Evolutionary conservation across 2,329 filamentous ascomycete genomes (phyloP), one percentile per base, ranked within the genome.

Genomic region (Apiospora marii): DNA sequence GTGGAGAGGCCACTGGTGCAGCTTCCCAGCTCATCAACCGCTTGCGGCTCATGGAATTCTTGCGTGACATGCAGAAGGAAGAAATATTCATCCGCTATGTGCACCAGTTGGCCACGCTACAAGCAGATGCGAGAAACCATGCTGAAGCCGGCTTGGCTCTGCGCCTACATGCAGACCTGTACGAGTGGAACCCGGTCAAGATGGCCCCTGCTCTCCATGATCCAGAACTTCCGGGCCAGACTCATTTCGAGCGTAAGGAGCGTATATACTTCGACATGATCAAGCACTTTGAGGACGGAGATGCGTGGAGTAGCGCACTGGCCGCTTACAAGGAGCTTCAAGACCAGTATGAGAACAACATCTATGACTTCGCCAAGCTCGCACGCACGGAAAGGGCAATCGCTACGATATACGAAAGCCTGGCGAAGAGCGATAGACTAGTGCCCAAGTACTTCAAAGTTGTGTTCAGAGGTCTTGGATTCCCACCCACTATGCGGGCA

Each of bases 81-180:
- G 95, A 98, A 78, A 98, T 98, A 72, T 98, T 98, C 82, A 93
- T 98, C 75, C 92, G 95, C 75, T 98, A 98, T 78, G 95, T 98
- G 19, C 96, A 98, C 80, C 95, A 98, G 81, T 88, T 98, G 27
- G 94, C 95, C 2, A 86, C 91, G 51, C 86, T 96, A 16, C 96
- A 98, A 81, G 88, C 89, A 12, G 89, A 92, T 53, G 89, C 93
- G 4, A 88, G 92, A 72, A 96, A 98, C 78, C 90, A 92, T 75
- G 93, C 94, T 0, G 95, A 98, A 83, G 96, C 96, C 19, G 96
- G 95, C 16, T 87, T 98, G 74, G 95, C 95, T 4, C 87, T 98
- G 49, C 92, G 94, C 53, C 89, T 98, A 71, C 96, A 98, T 81
- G 95, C 96, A 1, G 95, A 98, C 76, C 86, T 98, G 6, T 98